Evolutionary conservation across 257 asterid genomes (phyloP), one percentile per base, ranked within the genome.

Genomic region (Primulina huaijiensis): DNA sequence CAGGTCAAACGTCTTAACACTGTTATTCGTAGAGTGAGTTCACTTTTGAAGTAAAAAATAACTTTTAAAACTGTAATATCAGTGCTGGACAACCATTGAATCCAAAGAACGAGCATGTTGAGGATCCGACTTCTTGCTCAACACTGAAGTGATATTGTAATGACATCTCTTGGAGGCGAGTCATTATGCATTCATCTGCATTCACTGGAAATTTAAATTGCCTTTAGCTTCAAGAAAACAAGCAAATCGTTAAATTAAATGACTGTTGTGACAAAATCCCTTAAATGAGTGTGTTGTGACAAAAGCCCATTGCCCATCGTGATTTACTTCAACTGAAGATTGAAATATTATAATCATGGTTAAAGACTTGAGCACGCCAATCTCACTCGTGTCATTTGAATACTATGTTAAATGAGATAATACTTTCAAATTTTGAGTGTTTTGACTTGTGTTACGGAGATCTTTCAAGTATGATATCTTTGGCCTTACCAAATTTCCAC

Each of bases 401-500:
- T 66, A 29, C n/a, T 46, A 64, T 76, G 35, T 59, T 65, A 38
- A 65, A 64, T 64, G 43, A 55, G 20, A 46, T 31, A 21, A 29
- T 38, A 64, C 29, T 27, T 75, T 14, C 25, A 63, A 50, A 60
- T 62, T 17, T 60, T 53, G 27, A 38, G 19, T 69, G 40, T 43
- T 56, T 19, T 62, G 40, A 72, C 31, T 67, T 19, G 27, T 12
- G 23, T 21, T 11, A 7, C 27, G 30, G 25, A 70, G 61, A 62
- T 64, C 56, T 62, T 33, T 71, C 25, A 53, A 65, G 59, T 73
- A 43, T 38, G 65, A 52, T 68, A 35, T 37, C 9, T 53, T 63
- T 40, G 67, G 60, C 67, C 84, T 77, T 81, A 90, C 98, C 98
- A 72, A 92, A 92, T 87, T 82, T 90, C 98, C 98, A 92, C 81